Conservation (phyloP, 2,329 filamentous ascomycete genomes). For the Aureobasidium pullulans region DNA sequence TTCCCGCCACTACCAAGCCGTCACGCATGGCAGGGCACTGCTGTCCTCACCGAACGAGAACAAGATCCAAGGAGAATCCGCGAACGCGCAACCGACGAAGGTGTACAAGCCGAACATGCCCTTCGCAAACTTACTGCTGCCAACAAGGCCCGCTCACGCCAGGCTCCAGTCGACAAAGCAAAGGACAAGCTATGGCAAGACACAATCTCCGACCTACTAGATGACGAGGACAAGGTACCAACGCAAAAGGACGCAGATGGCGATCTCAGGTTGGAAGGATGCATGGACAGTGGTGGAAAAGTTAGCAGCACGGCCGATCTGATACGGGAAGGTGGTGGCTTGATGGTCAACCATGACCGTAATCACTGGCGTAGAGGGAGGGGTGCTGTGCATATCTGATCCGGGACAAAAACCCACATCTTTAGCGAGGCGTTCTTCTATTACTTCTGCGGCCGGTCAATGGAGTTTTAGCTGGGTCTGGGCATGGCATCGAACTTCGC, state of each 20-base stretch:
- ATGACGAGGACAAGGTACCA: constrained; percentile 21
- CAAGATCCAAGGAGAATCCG: constrained; percentile 51
- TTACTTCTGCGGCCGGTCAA: not conserved
- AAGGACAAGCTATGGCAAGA: constrained; percentile 50
- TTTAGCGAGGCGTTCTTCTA: constrained; percentile 35
- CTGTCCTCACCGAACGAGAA: constrained; percentile 52
- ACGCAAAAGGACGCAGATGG: constrained; percentile 24
- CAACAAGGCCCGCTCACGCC: constrained; percentile 17
- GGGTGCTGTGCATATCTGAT: constrained; percentile 7
- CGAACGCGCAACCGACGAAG: constrained; percentile 58
- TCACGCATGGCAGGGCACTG: constrained; percentile 56
- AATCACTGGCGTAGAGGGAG: constrained; percentile 48
- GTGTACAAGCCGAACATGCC: constrained; percentile 57
- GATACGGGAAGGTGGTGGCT: constrained; percentile 29
- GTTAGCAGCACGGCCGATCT: constrained; percentile 23
- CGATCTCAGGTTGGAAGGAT: constrained; percentile 24
- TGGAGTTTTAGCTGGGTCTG: not conserved
- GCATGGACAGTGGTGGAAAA: constrained; percentile 17
- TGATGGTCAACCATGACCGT: constrained; percentile 54
- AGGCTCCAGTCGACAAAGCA: constrained; percentile 17
- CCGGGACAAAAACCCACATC: not conserved
- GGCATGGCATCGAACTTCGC: not conserved
- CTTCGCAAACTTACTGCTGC: constrained; percentile 51
- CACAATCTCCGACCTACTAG: constrained; percentile 44
- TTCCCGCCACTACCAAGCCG: constrained; percentile 57